Evolutionary conservation across 2,329 filamentous ascomycete species (phyloP).

Genomic region (Diplodia scrobiculata): DNA sequence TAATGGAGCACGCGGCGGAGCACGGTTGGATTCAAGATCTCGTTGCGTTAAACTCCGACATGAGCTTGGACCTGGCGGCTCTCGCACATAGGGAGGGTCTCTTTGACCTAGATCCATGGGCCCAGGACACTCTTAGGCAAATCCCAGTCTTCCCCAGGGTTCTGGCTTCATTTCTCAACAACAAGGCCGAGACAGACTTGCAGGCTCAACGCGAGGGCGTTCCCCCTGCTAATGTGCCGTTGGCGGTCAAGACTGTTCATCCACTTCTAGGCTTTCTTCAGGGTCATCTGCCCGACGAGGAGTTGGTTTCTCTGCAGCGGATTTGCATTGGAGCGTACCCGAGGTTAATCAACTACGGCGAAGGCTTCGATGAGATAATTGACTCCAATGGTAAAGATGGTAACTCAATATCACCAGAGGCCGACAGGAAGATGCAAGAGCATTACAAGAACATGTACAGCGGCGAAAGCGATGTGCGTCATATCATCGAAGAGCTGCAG

Average conservation of each 20-base stretch:
- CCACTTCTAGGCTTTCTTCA: constrained; percentile 74
- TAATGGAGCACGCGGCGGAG: constrained; percentile 77
- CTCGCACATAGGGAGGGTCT: constrained; percentile 77
- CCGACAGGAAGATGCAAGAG: constrained; percentile 92
- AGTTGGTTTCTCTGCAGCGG: constrained; percentile 79
- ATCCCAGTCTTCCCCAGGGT: constrained; percentile 69
- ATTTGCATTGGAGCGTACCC: constrained; percentile 91
- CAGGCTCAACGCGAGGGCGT: constrained; percentile 71
- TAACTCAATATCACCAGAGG: constrained; percentile 76
- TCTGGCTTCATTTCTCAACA: constrained; percentile 76
- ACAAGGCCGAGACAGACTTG: constrained; percentile 81
- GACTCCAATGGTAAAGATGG: constrained; percentile 78
- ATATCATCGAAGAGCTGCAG: constrained; percentile 81
- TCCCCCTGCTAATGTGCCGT: constrained; percentile 68
- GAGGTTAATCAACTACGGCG: constrained; percentile 91
- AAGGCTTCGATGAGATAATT: constrained; percentile 88
- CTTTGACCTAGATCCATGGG: constrained; percentile 82
- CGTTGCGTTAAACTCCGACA: constrained; percentile 75
- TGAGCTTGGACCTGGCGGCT: constrained; percentile 84
- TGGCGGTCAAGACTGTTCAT: constrained; percentile 83
- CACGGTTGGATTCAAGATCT: constrained; percentile 84
- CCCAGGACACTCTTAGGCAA: constrained; percentile 67
- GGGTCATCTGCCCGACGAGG: constrained; percentile 62
- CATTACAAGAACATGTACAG: constrained; percentile 98
- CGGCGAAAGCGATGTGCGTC: constrained; percentile 80